A percentile compares a stretch with the other conserved stretches of the same genome.
phyloP scores from a whole-genome alignment of 495 filamentous ascomycete species.

The Penicillium fimorum region DNA sequence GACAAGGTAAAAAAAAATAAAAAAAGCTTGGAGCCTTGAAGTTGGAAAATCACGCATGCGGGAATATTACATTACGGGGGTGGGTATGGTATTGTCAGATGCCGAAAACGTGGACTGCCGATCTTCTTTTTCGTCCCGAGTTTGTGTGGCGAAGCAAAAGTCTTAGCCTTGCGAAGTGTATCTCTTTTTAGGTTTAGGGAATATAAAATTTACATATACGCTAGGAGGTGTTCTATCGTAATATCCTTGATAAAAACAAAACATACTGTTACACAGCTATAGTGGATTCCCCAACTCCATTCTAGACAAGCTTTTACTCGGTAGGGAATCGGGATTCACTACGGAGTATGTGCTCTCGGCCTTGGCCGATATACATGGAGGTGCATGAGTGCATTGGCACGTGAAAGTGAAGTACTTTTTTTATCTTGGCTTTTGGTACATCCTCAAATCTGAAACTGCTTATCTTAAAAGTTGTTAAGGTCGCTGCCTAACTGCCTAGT shows the following conservation, averaged over 20 bases:
- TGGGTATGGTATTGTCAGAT: slow-evolving; percentile 11
- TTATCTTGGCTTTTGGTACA: background rate
- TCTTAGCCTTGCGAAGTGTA: background rate
- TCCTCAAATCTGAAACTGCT: background rate
- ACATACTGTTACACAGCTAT: background rate
- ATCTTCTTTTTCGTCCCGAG: background rate
- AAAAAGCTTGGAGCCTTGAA: background rate
- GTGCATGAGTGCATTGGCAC: background rate
- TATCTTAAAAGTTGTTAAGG: background rate
- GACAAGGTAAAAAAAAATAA: too few species aligned
- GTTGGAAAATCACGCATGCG: slow-evolving; percentile 11
- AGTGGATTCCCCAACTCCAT: background rate
- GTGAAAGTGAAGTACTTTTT: background rate
- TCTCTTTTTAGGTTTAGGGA: background rate
- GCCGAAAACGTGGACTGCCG: slow-evolving; percentile 13
- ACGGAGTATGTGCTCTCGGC: background rate
- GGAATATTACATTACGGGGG: background rate
- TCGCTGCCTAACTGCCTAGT: background rate
- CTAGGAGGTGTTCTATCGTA: background rate
- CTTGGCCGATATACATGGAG: background rate
- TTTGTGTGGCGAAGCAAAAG: slow-evolving; percentile 7
- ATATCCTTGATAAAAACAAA: too few species aligned
- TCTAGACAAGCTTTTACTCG: background rate
- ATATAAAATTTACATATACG: too few species aligned
- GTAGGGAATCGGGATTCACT: background rate